A percentile compares a stretch with the other conserved stretches of the same genome.
These are phyloP conservation scores for Syzygium jambos DNA, from an alignment of 345 rosid species.

Conservation along the genomic window DNA sequence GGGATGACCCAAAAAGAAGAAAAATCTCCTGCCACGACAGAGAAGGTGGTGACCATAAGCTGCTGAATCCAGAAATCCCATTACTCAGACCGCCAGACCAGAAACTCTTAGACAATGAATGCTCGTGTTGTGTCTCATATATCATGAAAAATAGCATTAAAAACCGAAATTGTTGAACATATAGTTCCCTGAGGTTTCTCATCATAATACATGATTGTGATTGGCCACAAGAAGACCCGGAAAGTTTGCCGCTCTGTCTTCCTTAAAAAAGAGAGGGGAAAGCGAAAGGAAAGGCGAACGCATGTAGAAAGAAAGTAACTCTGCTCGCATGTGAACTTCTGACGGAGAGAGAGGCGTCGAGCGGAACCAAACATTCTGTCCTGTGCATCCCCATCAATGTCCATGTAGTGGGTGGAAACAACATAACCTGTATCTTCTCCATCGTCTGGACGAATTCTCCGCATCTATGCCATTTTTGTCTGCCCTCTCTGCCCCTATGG, in stretches of 20 bases:
- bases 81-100: not conserved
- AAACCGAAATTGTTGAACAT: not conserved
- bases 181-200: not conserved
- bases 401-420: slow-evolving; percentile 18
- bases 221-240: not conserved
- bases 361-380: not conserved
- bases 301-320: not conserved
- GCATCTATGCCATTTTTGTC: slow-evolving; percentile 1
- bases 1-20: not conserved
- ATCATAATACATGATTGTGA: not conserved
- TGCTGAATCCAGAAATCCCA: not conserved
- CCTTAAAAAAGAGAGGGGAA: not conserved
- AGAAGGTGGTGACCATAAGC: not conserved
- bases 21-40: not conserved
- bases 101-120: not conserved
- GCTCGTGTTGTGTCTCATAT: not conserved
- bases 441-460: slow-evolving; percentile 2
- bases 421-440: slow-evolving; percentile 15
- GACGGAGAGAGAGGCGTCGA: not conserved
- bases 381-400: not conserved
- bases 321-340: not conserved
- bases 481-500: not conserved
- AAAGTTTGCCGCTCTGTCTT: not conserved
- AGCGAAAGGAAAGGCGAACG: not conserved
- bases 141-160: not conserved